Base-by-base conservation (phyloP, 306 rosid species). In the Geum urbanum region DNA sequence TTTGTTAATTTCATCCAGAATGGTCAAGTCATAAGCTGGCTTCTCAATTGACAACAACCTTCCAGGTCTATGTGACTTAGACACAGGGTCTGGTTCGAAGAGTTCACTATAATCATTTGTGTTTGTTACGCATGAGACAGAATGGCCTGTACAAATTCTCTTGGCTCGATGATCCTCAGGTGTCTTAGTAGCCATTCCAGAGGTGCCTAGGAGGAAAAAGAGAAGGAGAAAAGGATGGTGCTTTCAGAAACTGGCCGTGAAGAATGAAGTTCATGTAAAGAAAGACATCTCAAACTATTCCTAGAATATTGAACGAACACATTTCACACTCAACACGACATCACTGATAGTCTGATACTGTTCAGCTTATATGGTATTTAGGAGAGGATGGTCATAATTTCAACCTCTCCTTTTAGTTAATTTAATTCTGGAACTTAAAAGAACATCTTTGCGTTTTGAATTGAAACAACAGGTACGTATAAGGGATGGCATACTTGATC, bases 1-100 rank as follows among this genome's bases (percentile, higher is more conserved):
- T 8, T 69, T 54, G 22, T 24, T 59, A 15, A 19, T 16, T 24
- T 74, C 75, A 49, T 59, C 20, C 27, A 3, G 7, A 82, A 4
- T 9, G 45, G 50, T 24, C 20, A 83, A 57, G 65, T 49, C 32
- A 27, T 47, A 19, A 19, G 35, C 66, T 44, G 41, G 67, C 44
- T 39, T 50, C 61, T 32, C 79, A 41, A 7, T 68, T 41, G 70
- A 43, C 40, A 69, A 69, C 43, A 56, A 50, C 43, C 70, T 75
- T 24, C 63, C 52, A 12, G 69, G 60, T 40, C 57, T 18, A 15
- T 27, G 70, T 41, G 70, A 75, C 32, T 52, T 43, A 51, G 10
- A 55, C 15, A 66, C 52, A 56, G 32, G 9, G 20, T 5, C 63
- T n/a, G 16, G 53, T 58, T 24, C 8, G 60, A 15, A 39, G 13